These are phyloP conservation scores for Lepidium sativum DNA, from an alignment of 345 rosid genomes.

Conservation along the genomic window DNA sequence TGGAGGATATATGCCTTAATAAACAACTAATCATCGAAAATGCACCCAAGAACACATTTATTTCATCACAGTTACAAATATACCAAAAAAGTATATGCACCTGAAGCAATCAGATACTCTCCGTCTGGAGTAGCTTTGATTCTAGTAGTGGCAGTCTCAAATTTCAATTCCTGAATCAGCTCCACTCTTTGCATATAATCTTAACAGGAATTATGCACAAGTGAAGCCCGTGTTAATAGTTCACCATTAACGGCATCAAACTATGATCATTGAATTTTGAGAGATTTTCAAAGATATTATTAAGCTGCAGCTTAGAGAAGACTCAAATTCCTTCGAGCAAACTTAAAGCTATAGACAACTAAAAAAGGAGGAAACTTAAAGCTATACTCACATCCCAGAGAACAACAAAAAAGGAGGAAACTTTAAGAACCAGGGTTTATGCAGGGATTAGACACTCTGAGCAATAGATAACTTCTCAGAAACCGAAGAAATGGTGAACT, in stretches of 20 bases:
- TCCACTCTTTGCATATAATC: slow-evolving; percentile 33
- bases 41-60: background rate
- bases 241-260: background rate
- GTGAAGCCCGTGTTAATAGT: background rate
- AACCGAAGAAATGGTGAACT: background rate
- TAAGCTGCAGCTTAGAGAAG: background rate
- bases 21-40: slow-evolving; percentile 7
- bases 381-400: background rate
- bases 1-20: slow-evolving; percentile 79
- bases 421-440: slow-evolving; percentile 3
- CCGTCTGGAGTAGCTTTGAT: slow-evolving; percentile 81
- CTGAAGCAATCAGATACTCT: slow-evolving; percentile 76
- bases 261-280: background rate
- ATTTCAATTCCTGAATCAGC: slow-evolving; percentile 76
- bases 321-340: background rate
- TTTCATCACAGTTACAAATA: background rate
- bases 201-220: slow-evolving; percentile 5
- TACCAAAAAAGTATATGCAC: slow-evolving; percentile 30
- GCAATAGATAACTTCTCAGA: background rate
- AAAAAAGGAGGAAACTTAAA: too few species aligned
- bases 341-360: too few species aligned
- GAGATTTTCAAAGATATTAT: background rate
- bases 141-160: slow-evolving; percentile 70
- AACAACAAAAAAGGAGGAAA: background rate
- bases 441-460: background rate